A percentile compares a stretch with the other conserved stretches of the same genome.
phyloP scores from a whole-genome alignment of 2,329 filamentous ascomycete genomes.

The Ceratocystis colombiana region DNA sequence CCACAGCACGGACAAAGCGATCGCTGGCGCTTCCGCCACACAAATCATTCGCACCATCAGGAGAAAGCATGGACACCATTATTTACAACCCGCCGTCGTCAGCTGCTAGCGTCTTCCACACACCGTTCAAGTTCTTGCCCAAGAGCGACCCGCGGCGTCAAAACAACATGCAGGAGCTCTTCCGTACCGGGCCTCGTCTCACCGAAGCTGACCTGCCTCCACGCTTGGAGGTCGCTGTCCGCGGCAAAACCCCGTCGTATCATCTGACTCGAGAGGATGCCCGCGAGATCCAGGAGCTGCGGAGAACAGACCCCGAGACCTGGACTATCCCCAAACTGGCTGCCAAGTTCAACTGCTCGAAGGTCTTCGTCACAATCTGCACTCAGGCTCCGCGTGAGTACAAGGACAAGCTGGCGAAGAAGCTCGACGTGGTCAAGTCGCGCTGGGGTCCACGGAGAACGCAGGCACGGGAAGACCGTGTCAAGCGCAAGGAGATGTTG shows the following conservation, averaged over 20 bases:
- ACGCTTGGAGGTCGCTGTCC: conserved; percentile 28
- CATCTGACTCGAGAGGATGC: conserved; percentile 48
- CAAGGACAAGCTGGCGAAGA: conserved; percentile 37
- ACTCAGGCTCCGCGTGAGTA: conserved; percentile 42
- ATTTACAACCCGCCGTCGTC: conserved; percentile 50
- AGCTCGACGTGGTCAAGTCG: conserved; percentile 41
- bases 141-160: conserved; percentile 45
- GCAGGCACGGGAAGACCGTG: conserved; percentile 46
- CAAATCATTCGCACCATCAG: conserved; percentile 45
- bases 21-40: conserved; percentile 51
- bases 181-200: conserved; percentile 30
- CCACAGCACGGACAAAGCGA: conserved; percentile 45
- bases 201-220: conserved; percentile 26
- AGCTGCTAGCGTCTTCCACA: conserved; percentile 49
- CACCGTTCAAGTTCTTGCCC: conserved; percentile 57
- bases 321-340: conserved; percentile 49
- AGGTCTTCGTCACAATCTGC: conserved; percentile 50
- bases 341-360: conserved; percentile 45
- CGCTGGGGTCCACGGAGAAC: conserved; percentile 48
- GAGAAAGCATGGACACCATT: conserved; percentile 34
- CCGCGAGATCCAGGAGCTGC: conserved; percentile 49
- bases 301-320: conserved; percentile 42
- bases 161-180: conserved; percentile 40
- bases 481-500: conserved; percentile 45
- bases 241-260: conserved; percentile 34